These are phyloP conservation scores for Eleusine coracana DNA, from an alignment of 176 grass and related monocot genomes.

Conservation along the genomic window DNA sequence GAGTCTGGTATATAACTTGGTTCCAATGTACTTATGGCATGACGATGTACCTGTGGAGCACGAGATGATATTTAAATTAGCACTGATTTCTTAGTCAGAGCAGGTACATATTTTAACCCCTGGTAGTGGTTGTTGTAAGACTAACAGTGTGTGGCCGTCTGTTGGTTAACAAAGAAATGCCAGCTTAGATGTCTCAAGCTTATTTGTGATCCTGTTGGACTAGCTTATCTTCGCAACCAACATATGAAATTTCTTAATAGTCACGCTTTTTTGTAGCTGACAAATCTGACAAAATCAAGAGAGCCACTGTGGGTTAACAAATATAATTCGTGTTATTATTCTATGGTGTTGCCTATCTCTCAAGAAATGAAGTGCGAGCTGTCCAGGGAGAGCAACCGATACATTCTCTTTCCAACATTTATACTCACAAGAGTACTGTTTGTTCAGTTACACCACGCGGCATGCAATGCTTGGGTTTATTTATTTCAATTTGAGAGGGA, in stretches of 20 bases:
- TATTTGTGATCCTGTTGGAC: constrained; percentile 7
- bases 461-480: background rate
- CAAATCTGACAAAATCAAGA: background rate
- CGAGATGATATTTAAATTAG: background rate
- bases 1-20: constrained; percentile 14
- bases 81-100: background rate
- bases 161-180: constrained; percentile 15
- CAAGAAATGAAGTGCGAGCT: constrained; percentile 30
- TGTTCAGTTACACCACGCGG: constrained; percentile 7
- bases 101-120: constrained; percentile 44
- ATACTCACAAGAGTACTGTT: background rate
- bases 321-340: background rate
- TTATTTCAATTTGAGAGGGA: background rate
- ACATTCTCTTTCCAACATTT: background rate
- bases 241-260: constrained; percentile 9
- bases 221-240: constrained; percentile 10
- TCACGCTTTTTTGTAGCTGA: background rate
- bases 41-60: background rate
- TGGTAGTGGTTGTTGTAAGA: constrained; percentile 32
- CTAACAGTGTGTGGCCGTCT: background rate
- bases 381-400: constrained; percentile 24
- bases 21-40: background rate
- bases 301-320: background rate
- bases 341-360: background rate
- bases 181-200: background rate